phyloP scores from a whole-genome alignment of 441 rosid species.

The Gossypium gossypioides region DNA sequence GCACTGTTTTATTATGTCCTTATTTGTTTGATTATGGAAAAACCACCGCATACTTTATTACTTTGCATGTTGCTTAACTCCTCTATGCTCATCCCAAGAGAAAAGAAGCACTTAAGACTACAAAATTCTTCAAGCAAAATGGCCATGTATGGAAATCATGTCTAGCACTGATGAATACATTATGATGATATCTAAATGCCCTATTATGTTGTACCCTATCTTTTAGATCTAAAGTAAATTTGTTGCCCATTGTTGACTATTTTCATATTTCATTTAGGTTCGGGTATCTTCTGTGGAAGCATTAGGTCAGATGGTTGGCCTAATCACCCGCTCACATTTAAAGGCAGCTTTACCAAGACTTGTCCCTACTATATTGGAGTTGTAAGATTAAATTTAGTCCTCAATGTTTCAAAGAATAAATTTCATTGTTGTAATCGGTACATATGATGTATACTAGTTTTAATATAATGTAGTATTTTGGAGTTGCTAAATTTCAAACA shows the following conservation, averaged over 20 bases:
- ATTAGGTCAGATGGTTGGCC: slow-evolving; percentile 95
- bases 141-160: not conserved
- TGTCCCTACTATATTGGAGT: slow-evolving; percentile 75
- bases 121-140: not conserved
- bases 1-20: not conserved
- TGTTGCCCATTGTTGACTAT: slow-evolving; percentile 4
- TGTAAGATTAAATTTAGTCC: slow-evolving; percentile 45
- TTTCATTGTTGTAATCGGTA: not conserved
- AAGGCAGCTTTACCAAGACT: slow-evolving; percentile 93
- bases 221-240: not conserved
- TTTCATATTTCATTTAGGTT: slow-evolving; percentile 43
- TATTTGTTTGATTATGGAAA: slow-evolving; percentile 4
- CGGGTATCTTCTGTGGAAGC: slow-evolving; percentile 92
- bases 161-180: not conserved
- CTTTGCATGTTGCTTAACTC: not conserved
- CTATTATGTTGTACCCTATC: not conserved
- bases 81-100: not conserved
- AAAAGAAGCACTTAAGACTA: not conserved
- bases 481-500: not conserved
- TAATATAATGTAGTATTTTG: not conserved
- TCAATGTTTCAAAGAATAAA: not conserved
- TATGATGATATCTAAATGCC: not conserved
- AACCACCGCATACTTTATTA: not conserved
- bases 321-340: slow-evolving; percentile 69
- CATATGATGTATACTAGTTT: not conserved